Evolutionary conservation across 2,329 filamentous ascomycete species (phyloP), one percentile per base, ranked within the genome.

Genomic region (Aschersonia sp.): DNA sequence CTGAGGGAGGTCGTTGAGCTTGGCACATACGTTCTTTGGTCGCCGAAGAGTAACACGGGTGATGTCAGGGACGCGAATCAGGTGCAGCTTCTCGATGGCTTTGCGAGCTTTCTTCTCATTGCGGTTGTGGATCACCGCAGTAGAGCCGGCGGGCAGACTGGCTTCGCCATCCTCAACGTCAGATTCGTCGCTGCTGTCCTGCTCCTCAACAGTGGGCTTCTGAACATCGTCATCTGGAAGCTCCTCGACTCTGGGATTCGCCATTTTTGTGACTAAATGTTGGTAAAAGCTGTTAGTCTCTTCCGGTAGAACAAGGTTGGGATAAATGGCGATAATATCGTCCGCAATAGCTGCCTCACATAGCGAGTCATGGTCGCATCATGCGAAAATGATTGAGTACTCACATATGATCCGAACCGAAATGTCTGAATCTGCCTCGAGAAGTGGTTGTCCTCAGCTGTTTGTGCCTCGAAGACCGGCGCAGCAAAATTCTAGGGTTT

Each of bases 41-140:
- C 94, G 81, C 72, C 92, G 86, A 65, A 98, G 82, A 57, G 94
- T 98, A 62, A 98, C 94, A 66, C 92, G 84, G 63, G 92, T 98
- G 72, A 98, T 98, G 66, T 92, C 94, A 63, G 86, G 84, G 58
- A 98, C 84, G 65, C 90, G 88, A 78, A 87, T 92, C 66, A 98
- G 76, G 67, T 94, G 89, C 65, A 97, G 82, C 83, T 98, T 98
- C 70, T 88, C 86, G 67, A 98, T 94, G 64, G 89, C 88, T 81
- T 98, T 98, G 74, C 92, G 84, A 62, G 92, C 94, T 83, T 98
- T 98, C 86, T 98, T 98, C 84, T 98, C 92, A 76, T 97, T 97
- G 71, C 92, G 88, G 66, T 87, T 95, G 80, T 97, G 90, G 64
- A 98, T 83, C 61, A 92, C 81, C 64, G 90, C 84, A 55, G 84